phyloP scores from a whole-genome alignment of 2,329 filamentous ascomycete species.

The Sporothrix humicola region DNA sequence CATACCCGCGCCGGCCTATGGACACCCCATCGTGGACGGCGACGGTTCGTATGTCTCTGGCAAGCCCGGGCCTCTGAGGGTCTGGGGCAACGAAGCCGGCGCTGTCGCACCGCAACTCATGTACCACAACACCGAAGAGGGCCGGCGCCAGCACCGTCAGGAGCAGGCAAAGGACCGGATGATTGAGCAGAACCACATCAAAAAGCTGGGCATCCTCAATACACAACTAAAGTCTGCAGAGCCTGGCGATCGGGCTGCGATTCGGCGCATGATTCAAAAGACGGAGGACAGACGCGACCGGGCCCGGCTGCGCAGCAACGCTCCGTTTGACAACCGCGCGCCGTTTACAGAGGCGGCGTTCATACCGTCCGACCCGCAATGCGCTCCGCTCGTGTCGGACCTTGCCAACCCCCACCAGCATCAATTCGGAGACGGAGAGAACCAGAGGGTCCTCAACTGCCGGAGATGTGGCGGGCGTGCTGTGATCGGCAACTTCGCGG shows the following conservation, averaged over 20 bases:
- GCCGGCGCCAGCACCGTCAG: background rate
- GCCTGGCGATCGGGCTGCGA: background rate
- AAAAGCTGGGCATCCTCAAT: background rate
- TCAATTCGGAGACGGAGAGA: background rate
- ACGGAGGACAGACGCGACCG: background rate
- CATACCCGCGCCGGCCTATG: background rate
- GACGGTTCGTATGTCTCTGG: background rate
- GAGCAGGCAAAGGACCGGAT: background rate
- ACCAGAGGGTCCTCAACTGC: background rate
- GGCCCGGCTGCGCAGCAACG: background rate
- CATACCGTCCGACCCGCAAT: background rate
- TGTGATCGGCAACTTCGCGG: background rate
- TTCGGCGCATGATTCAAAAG: background rate
- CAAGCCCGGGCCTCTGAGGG: background rate
- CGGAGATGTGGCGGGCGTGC: background rate
- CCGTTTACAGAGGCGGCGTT: background rate
- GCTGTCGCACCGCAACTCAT: background rate
- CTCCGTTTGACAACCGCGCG: background rate
- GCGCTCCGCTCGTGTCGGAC: background rate
- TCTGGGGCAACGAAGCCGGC: background rate
- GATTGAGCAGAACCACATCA: background rate
- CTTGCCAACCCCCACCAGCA: background rate
- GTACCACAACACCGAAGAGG: constrained; percentile 4
- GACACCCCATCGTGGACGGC: constrained; percentile 1
- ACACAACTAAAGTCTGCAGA: background rate